Conservation (phyloP, 202 grass and related monocot species). For the Schoenoplectus tabernaemontani region DNA sequence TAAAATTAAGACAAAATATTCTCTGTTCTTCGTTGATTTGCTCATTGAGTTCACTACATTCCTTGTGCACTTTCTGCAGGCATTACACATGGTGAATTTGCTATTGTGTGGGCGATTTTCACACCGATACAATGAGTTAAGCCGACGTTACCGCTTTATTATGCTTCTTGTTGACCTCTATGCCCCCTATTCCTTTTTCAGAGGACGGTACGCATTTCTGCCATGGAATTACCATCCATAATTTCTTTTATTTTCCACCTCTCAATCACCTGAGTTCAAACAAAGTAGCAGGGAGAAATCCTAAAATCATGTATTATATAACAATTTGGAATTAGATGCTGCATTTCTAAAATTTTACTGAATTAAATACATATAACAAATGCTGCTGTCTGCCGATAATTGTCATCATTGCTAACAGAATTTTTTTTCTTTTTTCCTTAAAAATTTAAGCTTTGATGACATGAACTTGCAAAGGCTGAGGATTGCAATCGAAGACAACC, state of each 20-base stretch:
- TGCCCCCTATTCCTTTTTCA: slow-evolving; percentile 61
- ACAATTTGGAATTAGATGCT: too few relatives aligned
- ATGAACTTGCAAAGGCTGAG: slow-evolving; percentile 45
- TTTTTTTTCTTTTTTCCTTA: neutral
- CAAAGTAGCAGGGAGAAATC: too few relatives aligned
- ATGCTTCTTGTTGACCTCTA: slow-evolving; percentile 68
- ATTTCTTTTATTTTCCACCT: neutral
- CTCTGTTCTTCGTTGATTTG: neutral
- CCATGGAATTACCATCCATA: neutral
- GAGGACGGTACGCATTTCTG: slow-evolving; percentile 46
- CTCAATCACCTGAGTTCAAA: neutral
- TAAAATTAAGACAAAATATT: too few relatives aligned
- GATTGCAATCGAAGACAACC: slow-evolving; percentile 24
- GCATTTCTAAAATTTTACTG: too few relatives aligned
- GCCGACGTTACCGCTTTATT: slow-evolving; percentile 35
- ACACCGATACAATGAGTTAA: slow-evolving; percentile 36
- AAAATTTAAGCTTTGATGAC: slow-evolving; percentile 57
- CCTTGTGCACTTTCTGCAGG: slow-evolving; percentile 16
- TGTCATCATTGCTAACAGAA: neutral
- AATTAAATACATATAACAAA: too few relatives aligned
- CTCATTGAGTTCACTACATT: neutral
- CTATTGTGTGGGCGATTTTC: slow-evolving; percentile 40
- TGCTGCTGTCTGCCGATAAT: too few relatives aligned
- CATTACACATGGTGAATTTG: slow-evolving; percentile 49
- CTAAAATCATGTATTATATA: too few relatives aligned